These are phyloP conservation scores for Candida khao-thaluensis DNA, from an alignment of 805 yeast genomes.

Conservation along the genomic window DNA sequence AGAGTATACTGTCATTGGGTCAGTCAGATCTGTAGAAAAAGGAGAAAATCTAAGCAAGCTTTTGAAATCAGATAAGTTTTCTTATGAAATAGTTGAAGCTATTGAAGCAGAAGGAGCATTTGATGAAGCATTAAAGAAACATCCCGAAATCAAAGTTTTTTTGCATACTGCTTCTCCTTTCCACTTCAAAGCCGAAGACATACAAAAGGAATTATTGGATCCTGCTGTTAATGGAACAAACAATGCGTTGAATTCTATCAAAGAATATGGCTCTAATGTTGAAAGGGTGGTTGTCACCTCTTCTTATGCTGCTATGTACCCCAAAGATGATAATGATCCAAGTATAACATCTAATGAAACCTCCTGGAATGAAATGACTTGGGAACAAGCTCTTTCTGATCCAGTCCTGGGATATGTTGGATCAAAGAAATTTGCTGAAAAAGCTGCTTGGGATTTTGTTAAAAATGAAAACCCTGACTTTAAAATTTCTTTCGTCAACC, in stretches of 20 bases:
- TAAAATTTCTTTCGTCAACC: slow-evolving; percentile 49
- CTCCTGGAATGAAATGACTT: slow-evolving; percentile 53
- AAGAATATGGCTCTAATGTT: slow-evolving; percentile 41
- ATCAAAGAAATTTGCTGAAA: slow-evolving; percentile 63
- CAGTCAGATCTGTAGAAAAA: slow-evolving; percentile 14
- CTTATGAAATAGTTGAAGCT: slow-evolving; percentile 48
- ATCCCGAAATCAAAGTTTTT: slow-evolving; percentile 52
- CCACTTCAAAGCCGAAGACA: slow-evolving; percentile 41
- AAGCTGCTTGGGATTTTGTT: slow-evolving; percentile 57
- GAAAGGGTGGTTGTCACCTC: slow-evolving; percentile 47
- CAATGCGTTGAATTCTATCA: slow-evolving; percentile 50
- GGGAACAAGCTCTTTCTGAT: slow-evolving; percentile 46
- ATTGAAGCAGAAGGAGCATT: slow-evolving; percentile 47
- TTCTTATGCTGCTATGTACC: slow-evolving; percentile 48
- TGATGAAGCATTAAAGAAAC: slow-evolving; percentile 42
- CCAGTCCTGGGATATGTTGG: slow-evolving; percentile 50
- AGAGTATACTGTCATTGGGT: slow-evolving; percentile 41
- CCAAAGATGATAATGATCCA: slow-evolving; percentile 10
- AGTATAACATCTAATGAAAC: slow-evolving; percentile 15
- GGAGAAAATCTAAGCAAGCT: slow-evolving; percentile 33
- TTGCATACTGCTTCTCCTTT: slow-evolving; percentile 65
- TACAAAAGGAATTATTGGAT: slow-evolving; percentile 49
- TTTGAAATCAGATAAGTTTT: slow-evolving; percentile 31
- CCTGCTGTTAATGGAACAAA: slow-evolving; percentile 60
- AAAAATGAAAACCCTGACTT: slow-evolving; percentile 31